Evolutionary conservation across 1,284 basidiomycete genomes (phyloP).

Genomic region (Volvariella surrecta): DNA sequence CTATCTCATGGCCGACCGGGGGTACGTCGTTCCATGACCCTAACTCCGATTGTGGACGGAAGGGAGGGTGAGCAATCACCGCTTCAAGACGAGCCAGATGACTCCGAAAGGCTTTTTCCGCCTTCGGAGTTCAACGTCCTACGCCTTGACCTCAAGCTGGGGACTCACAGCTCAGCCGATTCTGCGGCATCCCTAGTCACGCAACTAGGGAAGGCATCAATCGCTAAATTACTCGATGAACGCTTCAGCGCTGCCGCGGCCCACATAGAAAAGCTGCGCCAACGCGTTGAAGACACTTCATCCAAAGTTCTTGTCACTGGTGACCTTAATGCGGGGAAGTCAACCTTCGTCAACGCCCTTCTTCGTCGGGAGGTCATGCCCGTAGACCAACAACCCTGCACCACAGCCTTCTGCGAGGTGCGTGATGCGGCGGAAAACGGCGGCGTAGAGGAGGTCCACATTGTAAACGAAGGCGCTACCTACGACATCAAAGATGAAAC

Average conservation of each 20-base stretch:
- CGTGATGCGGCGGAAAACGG: constrained; percentile 84
- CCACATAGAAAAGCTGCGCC: constrained; percentile 82
- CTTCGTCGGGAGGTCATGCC: constrained; percentile 90
- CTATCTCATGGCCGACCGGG: constrained; percentile 40
- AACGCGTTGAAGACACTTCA: constrained; percentile 85
- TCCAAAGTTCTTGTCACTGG: constrained; percentile 99
- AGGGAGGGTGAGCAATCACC: constrained; percentile 26
- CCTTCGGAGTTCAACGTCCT: constrained; percentile 75
- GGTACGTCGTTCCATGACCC: constrained; percentile 45
- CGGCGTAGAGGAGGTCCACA: constrained; percentile 78
- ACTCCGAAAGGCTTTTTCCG: constrained; percentile 19
- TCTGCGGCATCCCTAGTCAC: constrained; percentile 79
- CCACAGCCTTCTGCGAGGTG: constrained; percentile 96
- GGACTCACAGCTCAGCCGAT: constrained; percentile 59
- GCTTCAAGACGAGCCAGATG: constrained; percentile 17
- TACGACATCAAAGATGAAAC: constrained; percentile 70
- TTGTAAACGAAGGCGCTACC: constrained; percentile 57
- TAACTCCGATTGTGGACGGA: constrained; percentile 41
- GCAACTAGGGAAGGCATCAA: constrained; percentile 87
- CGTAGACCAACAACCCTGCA: constrained; percentile 97
- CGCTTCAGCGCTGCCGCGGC: constrained; percentile 71
- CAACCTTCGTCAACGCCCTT: constrained; percentile 95
- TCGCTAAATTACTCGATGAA: constrained; percentile 88
- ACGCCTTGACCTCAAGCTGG: constrained; percentile 89
- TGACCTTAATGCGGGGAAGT: constrained; percentile 98